Conservation (phyloP, 352 stramenopile species). For the Phytophthora quininea region DNA sequence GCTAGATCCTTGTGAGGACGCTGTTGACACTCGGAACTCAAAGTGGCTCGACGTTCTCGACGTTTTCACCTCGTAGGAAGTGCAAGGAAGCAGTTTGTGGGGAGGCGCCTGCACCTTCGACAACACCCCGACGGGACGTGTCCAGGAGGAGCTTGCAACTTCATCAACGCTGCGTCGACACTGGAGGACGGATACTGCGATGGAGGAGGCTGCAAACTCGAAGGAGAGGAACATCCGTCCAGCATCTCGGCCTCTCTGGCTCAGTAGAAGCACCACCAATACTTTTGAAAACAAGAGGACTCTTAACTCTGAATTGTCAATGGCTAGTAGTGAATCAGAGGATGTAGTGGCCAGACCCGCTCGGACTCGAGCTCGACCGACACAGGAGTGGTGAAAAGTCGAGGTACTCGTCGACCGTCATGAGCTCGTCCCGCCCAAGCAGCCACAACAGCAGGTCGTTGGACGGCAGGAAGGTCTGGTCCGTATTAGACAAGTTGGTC, state of each 20-base stretch:
- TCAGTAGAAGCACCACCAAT: conserved; percentile 22
- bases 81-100: conserved; percentile 54
- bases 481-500: conserved; percentile 62
- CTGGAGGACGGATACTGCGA: conserved; percentile 61
- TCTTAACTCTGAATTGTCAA: not conserved
- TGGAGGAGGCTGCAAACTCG: conserved; percentile 54
- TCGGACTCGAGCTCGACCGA: conserved; percentile 67
- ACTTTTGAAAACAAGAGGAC: not conserved
- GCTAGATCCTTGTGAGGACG: not conserved
- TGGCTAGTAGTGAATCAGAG: conserved; percentile 67
- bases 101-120: conserved; percentile 68
- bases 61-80: conserved; percentile 34
- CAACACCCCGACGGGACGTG: conserved; percentile 39
- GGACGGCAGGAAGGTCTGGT: conserved; percentile 64
- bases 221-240: conserved; percentile 49
- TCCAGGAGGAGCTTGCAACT: conserved; percentile 58
- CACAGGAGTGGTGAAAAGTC: conserved; percentile 43
- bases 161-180: conserved; percentile 47
- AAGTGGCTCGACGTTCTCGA: conserved; percentile 39
- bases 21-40: conserved; percentile 18
- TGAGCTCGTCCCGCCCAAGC: conserved; percentile 60
- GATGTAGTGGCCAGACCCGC: conserved; percentile 76
- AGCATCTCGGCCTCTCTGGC: conserved; percentile 50
- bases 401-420: conserved; percentile 66
- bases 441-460: conserved; percentile 67